Conservation (phyloP, 352 stramenopile genomes). For the Globisporangium spiculum region DNA sequence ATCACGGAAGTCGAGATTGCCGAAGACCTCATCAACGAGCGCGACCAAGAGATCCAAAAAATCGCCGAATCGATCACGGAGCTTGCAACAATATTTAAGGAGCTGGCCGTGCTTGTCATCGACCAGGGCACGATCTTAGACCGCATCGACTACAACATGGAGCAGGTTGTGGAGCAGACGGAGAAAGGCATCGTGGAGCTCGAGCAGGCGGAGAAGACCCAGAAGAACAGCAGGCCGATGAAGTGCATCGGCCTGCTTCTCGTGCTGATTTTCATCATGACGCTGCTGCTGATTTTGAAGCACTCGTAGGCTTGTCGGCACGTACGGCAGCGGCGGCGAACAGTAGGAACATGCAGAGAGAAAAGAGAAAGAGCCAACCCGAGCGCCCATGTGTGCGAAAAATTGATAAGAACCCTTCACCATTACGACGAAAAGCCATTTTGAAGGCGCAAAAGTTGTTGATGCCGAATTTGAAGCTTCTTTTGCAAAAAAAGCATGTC, state of each 20-base stretch:
- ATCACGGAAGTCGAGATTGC: conserved; percentile 96
- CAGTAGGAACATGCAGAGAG: conserved; percentile 3
- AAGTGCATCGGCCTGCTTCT: conserved; percentile 93
- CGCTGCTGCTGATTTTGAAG: conserved; percentile 90
- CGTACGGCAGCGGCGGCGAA: not conserved
- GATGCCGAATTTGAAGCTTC: conserved; percentile 1
- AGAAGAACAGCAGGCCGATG: conserved; percentile 97
- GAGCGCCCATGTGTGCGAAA: conserved; percentile 3
- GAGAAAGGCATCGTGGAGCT: conserved; percentile 98
- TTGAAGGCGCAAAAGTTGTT: not conserved
- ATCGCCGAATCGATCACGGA: conserved; percentile 99
- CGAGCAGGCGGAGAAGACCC: conserved; percentile 97
- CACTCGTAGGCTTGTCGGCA: conserved; percentile 52
- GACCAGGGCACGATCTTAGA: conserved; percentile 99
- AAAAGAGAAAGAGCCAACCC: not conserved
- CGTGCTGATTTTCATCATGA: conserved; percentile 93
- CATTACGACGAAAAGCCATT: not conserved
- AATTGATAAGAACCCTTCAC: conserved; percentile 6
- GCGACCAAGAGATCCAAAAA: conserved; percentile 95
- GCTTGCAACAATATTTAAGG: conserved; percentile 99
- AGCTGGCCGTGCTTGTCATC: conserved; percentile 99
- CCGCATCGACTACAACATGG: conserved; percentile 99
- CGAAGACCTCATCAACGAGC: conserved; percentile 93
- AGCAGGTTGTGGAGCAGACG: conserved; percentile 98
- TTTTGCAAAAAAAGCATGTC: conserved; percentile 3